Conservation (phyloP, 495 filamentous ascomycete species). For the Neurospora intermedia region DNA sequence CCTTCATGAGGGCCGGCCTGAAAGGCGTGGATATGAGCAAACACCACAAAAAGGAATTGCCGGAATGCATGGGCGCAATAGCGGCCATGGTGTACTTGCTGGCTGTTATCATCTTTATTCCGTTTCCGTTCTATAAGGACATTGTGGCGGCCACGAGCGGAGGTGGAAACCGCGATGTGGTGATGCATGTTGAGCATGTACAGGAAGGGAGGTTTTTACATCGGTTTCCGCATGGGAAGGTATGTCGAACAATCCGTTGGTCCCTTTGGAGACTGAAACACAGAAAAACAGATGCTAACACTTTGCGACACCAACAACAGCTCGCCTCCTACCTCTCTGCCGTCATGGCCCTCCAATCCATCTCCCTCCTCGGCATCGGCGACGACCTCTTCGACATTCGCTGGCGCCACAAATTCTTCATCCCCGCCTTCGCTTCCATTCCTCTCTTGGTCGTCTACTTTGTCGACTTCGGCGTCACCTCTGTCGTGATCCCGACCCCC, state of each 20-base stretch:
- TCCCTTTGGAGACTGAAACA: not conserved
- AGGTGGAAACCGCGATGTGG: slow-evolving; percentile 81
- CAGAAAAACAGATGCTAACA: not conserved
- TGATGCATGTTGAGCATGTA: slow-evolving; percentile 53
- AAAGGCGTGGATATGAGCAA: slow-evolving; percentile 91
- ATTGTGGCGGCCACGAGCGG: slow-evolving; percentile 94
- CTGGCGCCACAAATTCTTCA: slow-evolving; percentile 97
- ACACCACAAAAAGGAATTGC: slow-evolving; percentile 55
- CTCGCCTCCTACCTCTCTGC: slow-evolving; percentile 92
- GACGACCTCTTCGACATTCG: slow-evolving; percentile 98
- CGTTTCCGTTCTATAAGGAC: slow-evolving; percentile 96
- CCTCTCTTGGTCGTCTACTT: slow-evolving; percentile 96
- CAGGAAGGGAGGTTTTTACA: slow-evolving; percentile 75
- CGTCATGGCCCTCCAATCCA: slow-evolving; percentile 78
- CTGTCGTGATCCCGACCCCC: slow-evolving; percentile 78
- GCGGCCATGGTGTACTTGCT: slow-evolving; percentile 89
- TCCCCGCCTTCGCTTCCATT: slow-evolving; percentile 87
- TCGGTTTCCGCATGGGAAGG: slow-evolving; percentile 89
- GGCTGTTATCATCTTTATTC: slow-evolving; percentile 79
- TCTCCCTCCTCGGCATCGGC: slow-evolving; percentile 82
- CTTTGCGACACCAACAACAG: slow-evolving; percentile 29
- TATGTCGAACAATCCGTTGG: not conserved
- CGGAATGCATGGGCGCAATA: slow-evolving; percentile 95
- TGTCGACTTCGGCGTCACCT: slow-evolving; percentile 94
- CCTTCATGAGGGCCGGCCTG: slow-evolving; percentile 78